Base-by-base conservation (phyloP, 805 yeast genomes). In the Yamadazyma nakazawae region DNA sequence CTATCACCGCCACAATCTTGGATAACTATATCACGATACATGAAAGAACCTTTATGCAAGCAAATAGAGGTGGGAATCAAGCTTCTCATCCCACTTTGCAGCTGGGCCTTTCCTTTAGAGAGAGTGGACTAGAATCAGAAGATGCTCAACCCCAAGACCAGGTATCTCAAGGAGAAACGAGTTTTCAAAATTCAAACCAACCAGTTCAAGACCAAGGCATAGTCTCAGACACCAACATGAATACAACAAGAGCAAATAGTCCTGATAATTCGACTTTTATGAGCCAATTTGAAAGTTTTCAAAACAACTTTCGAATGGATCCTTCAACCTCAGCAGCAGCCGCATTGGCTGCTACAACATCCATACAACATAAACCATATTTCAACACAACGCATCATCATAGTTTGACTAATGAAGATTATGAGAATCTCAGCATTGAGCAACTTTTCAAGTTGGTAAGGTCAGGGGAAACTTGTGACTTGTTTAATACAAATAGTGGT, bases 1-100 rank as follows among this genome's bases (percentile, higher is more conserved):
- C 97, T 1, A 81, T 92, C 3, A 78, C 92, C 36, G 94, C 97
- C 45, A 91, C 99, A 0, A 85, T 94, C 2, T 74, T 92, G 53
- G 98, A 94, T 64, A 91, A 92, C 65, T 92, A 85, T 63, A 69
- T 89, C 41, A 63, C 68, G 8, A 53, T 72, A 12, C 71, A 71
- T 51, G 76, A 71, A 47, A 57, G 70, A 34, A 66, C 67, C 14
- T 70, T 69, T 47, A 55, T 62, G 34, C 68, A 64, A 44, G 67
- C 68, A 11, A 58, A 60, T 52, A 51, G 58, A n/a, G 51, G 60
- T 26, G 14, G 32, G 3, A 28, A 28, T 28, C 32, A 11, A 9
- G 32, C 9, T 3, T 11, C 32, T 9, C 32, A 28, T 28, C 32
- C 32, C 32, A 28, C 32, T 13, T 28, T 28, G 32, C 32, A 28